Percentiles rank a stretch among this genome's conserved stretches.
These are phyloP conservation scores for Peniophora sp. DNA, from an alignment of 1,284 basidiomycete genomes.

Conservation along the genomic window DNA sequence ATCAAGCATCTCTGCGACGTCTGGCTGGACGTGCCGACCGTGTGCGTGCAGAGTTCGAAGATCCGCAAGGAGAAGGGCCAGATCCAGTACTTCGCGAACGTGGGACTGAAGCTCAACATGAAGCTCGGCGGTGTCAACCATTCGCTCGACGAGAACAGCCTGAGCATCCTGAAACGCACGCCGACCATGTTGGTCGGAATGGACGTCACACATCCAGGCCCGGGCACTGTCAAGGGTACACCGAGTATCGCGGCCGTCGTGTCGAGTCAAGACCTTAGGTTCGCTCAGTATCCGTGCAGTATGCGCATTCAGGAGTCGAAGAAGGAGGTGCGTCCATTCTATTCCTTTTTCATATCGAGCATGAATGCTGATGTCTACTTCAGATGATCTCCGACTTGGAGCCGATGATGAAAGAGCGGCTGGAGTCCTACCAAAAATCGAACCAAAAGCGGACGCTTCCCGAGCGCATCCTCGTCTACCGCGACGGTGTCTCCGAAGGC, in stretches of 20 bases:
- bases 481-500: constrained; percentile 67
- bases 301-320: constrained; percentile 64
- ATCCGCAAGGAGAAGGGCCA: constrained; percentile 56
- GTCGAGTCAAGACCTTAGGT: constrained; percentile 55
- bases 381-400: constrained; percentile 21
- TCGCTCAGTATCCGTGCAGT: constrained; percentile 64
- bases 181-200: constrained; percentile 77
- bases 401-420: constrained; percentile 62
- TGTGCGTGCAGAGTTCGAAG: constrained; percentile 61
- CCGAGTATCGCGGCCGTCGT: constrained; percentile 80
- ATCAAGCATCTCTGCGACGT: constrained; percentile 66
- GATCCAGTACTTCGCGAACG: constrained; percentile 69
- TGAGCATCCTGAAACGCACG: constrained; percentile 44
- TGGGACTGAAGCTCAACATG: constrained; percentile 74
- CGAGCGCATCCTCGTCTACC: constrained; percentile 61
- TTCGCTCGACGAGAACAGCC: constrained; percentile 40
- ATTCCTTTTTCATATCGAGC: background rate
- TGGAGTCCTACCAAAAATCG: constrained; percentile 41
- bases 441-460: constrained; percentile 41
- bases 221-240: constrained; percentile 53
- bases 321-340: constrained; percentile 52
- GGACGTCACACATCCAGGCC: constrained; percentile 77
- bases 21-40: constrained; percentile 53
- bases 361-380: background rate
- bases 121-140: constrained; percentile 77